Conservation (phyloP, 106 monocot genomes). For the Dioscorea dumetorum region DNA sequence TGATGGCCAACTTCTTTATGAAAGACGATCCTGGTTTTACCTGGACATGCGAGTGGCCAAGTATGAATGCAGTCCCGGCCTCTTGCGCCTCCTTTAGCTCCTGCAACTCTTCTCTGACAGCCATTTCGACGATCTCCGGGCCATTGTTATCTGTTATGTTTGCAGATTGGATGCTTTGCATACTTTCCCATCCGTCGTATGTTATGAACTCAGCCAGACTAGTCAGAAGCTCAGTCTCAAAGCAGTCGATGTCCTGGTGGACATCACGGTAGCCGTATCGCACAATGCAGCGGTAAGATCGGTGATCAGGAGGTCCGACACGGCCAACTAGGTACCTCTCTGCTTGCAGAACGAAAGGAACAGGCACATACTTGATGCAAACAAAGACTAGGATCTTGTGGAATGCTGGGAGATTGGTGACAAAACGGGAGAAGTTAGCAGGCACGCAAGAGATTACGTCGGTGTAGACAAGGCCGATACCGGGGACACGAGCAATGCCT, state of each 20-base stretch:
- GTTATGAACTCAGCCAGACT: constrained; percentile 43
- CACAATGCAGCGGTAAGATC: constrained; percentile 61
- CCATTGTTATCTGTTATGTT: not conserved
- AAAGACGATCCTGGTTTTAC: constrained; percentile 45
- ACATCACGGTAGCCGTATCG: constrained; percentile 65
- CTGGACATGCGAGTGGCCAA: constrained; percentile 55
- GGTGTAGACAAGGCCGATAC: constrained; percentile 64
- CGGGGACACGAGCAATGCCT: constrained; percentile 57
- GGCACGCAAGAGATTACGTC: constrained; percentile 57
- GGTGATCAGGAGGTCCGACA: constrained; percentile 40
- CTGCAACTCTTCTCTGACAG: constrained; percentile 36
- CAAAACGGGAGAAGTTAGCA: constrained; percentile 65
- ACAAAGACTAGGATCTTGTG: constrained; percentile 61
- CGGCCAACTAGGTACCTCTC: constrained; percentile 64
- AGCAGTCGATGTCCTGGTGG: constrained; percentile 44
- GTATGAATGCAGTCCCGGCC: constrained; percentile 57
- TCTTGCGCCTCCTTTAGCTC: constrained; percentile 38
- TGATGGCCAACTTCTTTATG: constrained; percentile 39
- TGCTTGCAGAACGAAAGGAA: constrained; percentile 41
- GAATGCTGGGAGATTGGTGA: constrained; percentile 76
- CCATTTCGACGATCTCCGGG: constrained; percentile 1
- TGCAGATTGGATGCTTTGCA: constrained; percentile 9
- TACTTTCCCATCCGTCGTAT: constrained; percentile 8
- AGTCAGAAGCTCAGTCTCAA: constrained; percentile 45
- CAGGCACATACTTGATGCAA: constrained; percentile 58